Evolutionary conservation across 2,329 filamentous ascomycete species (phyloP).

Genomic region (Aspergillus awamori): DNA sequence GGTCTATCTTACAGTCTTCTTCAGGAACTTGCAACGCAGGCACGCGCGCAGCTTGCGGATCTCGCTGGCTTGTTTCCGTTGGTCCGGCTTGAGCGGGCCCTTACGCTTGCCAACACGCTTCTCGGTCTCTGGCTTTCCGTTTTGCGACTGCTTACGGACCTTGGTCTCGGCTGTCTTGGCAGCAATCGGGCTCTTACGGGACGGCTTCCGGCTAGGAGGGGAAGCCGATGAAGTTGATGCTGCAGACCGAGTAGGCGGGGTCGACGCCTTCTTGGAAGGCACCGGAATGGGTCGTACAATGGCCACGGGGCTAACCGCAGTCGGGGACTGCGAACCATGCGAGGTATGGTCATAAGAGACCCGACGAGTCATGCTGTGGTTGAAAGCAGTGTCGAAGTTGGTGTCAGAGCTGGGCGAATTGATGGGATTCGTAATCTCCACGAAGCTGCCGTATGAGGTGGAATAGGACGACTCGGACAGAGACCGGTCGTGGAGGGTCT

Average conservation of each 20-base stretch:
- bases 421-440: constrained; percentile 78
- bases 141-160: constrained; percentile 72
- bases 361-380: constrained; percentile 42
- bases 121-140: constrained; percentile 82
- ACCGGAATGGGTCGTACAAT: constrained; percentile 68
- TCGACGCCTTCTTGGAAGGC: constrained; percentile 50
- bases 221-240: constrained; percentile 67
- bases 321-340: constrained; percentile 47
- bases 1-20: constrained; percentile 70
- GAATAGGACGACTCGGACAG: constrained; percentile 83
- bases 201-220: constrained; percentile 65
- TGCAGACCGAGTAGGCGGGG: constrained; percentile 58
- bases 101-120: constrained; percentile 92
- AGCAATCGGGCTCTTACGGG: constrained; percentile 73
- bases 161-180: constrained; percentile 83
- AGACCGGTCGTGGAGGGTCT: constrained; percentile 85
- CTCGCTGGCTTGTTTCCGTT: constrained; percentile 94
- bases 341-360: constrained; percentile 47
- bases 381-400: constrained; percentile 61
- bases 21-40: constrained; percentile 95
- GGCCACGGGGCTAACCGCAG: constrained; percentile 67
- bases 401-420: constrained; percentile 83
- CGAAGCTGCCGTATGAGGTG: constrained; percentile 75
- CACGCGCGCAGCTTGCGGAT: constrained; percentile 94
- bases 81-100: constrained; percentile 87